These are phyloP conservation scores for Geosmithia morbida DNA, from an alignment of 2,329 filamentous ascomycete genomes.

Conservation along the genomic window DNA sequence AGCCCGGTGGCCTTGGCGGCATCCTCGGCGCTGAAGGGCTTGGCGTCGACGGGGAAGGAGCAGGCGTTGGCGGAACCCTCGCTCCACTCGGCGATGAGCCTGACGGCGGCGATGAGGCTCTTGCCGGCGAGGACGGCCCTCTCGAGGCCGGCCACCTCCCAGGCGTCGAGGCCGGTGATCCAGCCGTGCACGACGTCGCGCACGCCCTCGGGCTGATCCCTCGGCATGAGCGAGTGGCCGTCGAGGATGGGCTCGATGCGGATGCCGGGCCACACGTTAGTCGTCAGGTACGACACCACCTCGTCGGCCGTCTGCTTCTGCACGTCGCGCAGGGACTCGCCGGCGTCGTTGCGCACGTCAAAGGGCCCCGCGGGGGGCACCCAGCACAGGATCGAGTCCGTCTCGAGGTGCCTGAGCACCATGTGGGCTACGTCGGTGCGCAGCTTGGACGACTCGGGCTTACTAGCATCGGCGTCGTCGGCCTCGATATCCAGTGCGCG, in stretches of 20 bases:
- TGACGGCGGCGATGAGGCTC: slow-evolving; percentile 62
- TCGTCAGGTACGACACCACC: slow-evolving; percentile 57
- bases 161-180: slow-evolving; percentile 56
- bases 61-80: slow-evolving; percentile 46
- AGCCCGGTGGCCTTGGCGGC: slow-evolving; percentile 64
- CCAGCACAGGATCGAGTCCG: slow-evolving; percentile 89
- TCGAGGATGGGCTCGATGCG: slow-evolving; percentile 71
- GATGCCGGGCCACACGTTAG: slow-evolving; percentile 71
- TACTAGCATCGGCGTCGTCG: slow-evolving; percentile 36
- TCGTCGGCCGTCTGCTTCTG: slow-evolving; percentile 58
- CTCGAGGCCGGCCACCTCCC: slow-evolving; percentile 79
- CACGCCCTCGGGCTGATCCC: slow-evolving; percentile 59
- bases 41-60: slow-evolving; percentile 15
- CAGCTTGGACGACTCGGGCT: slow-evolving; percentile 28
- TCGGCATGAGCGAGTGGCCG: slow-evolving; percentile 59
- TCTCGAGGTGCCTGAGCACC: slow-evolving; percentile 76
- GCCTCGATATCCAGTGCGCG: slow-evolving; percentile 68
- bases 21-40: slow-evolving; percentile 64
- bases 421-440: slow-evolving; percentile 50
- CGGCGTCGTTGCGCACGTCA: slow-evolving; percentile 28
- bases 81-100: slow-evolving; percentile 80
- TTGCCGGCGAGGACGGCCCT: slow-evolving; percentile 74
- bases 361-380: slow-evolving; percentile 40
- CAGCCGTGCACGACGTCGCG: slow-evolving; percentile 64
- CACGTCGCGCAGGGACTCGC: slow-evolving; percentile 51